Evolutionary conservation across 768 basidiomycete species (phyloP).

Genomic region (Serendipita sp.): DNA sequence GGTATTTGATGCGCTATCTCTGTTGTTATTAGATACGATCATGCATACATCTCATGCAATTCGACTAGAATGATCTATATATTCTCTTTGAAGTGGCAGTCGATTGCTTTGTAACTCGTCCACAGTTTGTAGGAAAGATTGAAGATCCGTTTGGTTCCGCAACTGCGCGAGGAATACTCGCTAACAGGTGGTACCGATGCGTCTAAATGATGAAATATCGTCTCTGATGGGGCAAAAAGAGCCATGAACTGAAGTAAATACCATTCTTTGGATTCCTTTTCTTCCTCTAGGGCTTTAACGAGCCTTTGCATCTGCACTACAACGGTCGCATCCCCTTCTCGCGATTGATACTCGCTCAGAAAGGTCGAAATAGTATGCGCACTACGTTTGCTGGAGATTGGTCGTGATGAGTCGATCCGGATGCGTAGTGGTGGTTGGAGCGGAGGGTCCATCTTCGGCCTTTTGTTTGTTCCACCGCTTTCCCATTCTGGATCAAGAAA

Average conservation of each 20-base stretch:
- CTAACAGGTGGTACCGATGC: no score
- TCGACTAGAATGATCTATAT: no score
- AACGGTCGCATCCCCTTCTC: not conserved
- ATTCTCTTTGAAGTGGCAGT: no score
- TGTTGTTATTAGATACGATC: not conserved
- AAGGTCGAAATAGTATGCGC: not conserved
- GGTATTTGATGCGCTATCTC: not conserved
- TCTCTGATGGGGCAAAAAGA: no score
- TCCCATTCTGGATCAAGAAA: not conserved
- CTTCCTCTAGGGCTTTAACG: not conserved
- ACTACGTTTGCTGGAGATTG: not conserved
- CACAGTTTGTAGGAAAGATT: no score
- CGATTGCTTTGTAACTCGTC: no score
- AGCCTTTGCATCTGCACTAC: not conserved
- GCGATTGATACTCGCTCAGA: not conserved
- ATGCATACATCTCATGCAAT: no score
- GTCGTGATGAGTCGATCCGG: not conserved
- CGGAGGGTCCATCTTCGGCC: not conserved
- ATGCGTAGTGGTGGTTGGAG: not conserved
- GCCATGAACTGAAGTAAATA: no score
- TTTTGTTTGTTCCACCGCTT: not conserved
- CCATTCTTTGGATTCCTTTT: not conserved
- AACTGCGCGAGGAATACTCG: no score
- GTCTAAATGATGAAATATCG: no score
- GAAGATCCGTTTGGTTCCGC: no score